Evolutionary conservation across 2,329 filamentous ascomycete genomes (phyloP), one percentile per base, ranked within the genome.

Genomic region (Fusarium sp.): DNA sequence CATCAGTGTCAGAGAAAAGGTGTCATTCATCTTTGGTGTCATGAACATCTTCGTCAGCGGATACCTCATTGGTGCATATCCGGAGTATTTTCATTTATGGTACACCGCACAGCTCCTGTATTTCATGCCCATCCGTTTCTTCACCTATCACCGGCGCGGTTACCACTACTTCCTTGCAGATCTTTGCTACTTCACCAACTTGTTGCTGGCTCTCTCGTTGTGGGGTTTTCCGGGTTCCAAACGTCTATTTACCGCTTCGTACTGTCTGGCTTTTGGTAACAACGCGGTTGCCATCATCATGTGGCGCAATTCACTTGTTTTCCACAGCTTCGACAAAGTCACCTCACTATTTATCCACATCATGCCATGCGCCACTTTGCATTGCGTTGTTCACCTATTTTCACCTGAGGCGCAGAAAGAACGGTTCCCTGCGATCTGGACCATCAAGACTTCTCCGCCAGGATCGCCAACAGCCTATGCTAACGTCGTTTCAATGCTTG

Each of bases 301-400:
- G 94, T 99, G 96, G 96, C 90, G 96, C 67, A 99, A 99, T 78
- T 97, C 94, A 31, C 87, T 99, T 75, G 96, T 99, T 45, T 99
- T 99, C 79, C 96, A 99, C 83, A 97, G 93, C 76, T 90, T 99
- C 80, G 96, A 99, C 84, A 99, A 99, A 80, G 94, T 98, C 63
- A 96, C 94, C 14, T 96, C 93, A 76, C 85, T 99, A n/a, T 99
- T 99, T 81, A 97, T 99, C 72, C 96, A 99, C 79, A 97, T 99
- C 74, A 99, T 99, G 95, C 96, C 96, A 2, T 97, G 94, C 69
- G 95, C 92, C 8, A 93, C 94, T 2, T 86, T 99, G 14, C 96
- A 99, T 79, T 96, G 93, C 76, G 85, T 99, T 15, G 92, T 97
- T 17, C 96, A 99, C 77, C 84, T 98, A 20, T 84, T 94, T 14